phyloP scores from a whole-genome alignment of 225 moss, liverwort and hornwort species.

The Pseudoscleropodium purum region DNA sequence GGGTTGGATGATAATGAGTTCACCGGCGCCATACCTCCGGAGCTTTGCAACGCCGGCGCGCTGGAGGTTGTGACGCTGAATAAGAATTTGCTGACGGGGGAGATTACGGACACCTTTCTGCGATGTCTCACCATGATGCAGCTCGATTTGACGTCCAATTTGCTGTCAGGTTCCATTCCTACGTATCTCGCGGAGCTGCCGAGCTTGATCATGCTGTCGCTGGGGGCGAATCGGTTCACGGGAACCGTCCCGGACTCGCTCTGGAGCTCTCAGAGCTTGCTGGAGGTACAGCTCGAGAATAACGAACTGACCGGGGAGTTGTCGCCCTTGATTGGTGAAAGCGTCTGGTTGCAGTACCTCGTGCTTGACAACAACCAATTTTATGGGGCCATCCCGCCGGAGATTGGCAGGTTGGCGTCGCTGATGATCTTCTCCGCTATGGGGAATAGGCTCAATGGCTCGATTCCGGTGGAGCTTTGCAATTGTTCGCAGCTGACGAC shows the following conservation, averaged over 20 bases:
- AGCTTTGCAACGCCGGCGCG: constrained; percentile 15
- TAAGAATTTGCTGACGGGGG: constrained; percentile 25
- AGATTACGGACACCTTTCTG: constrained; percentile 41
- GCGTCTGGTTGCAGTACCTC: constrained; percentile 4
- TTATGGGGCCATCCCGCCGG: constrained; percentile 24
- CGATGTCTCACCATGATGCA: constrained; percentile 28
- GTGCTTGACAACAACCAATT: constrained; percentile 25
- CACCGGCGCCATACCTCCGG: constrained; percentile 31
- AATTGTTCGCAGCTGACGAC: constrained; percentile 59
- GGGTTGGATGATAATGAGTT: constrained; percentile 58
- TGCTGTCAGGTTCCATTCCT: constrained; percentile 44
- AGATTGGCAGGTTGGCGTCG: constrained; percentile 22
- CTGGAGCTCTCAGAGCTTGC: constrained; percentile 51
- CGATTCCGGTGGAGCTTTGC: constrained; percentile 55
- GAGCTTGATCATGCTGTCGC: constrained; percentile 44
- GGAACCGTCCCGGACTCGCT: constrained; percentile 53
- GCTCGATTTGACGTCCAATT: constrained; percentile 49
- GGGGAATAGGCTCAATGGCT: constrained; percentile 41
- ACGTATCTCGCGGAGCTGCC: constrained; percentile 50
- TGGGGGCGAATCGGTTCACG: constrained; percentile 53
- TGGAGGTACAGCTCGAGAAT: constrained; percentile 47
- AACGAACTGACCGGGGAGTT: constrained; percentile 28
- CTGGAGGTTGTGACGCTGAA: constrained; percentile 21
- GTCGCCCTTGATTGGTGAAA: constrained; percentile 30
- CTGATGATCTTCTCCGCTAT: constrained; percentile 55